Conservation (phyloP, 306 rosid genomes). For the Hippophae rhamnoides region DNA sequence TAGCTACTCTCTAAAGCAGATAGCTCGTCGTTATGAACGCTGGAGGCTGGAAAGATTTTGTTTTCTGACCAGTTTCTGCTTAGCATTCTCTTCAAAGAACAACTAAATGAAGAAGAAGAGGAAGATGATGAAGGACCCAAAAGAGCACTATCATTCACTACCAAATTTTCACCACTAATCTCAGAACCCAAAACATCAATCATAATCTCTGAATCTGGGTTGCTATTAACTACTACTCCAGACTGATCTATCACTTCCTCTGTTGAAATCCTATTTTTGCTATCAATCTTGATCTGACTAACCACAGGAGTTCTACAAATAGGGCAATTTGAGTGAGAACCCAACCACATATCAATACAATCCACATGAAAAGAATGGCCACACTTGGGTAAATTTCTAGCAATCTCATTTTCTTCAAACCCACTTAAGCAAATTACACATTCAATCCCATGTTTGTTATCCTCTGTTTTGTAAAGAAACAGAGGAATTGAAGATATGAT, state of each 20-base stretch:
- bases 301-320: slow-evolving; percentile 60
- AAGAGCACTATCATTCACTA: slow-evolving; percentile 11
- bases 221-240: slow-evolving; percentile 15
- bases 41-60: slow-evolving; percentile 42
- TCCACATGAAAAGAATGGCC: slow-evolving; percentile 71
- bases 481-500: slow-evolving; percentile 50
- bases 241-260: neutral
- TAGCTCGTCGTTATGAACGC: slow-evolving; percentile 16
- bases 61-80: slow-evolving; percentile 27
- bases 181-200: slow-evolving; percentile 31
- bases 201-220: slow-evolving; percentile 3
- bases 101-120: slow-evolving; percentile 35
- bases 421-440: slow-evolving; percentile 74
- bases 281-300: neutral
- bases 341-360: slow-evolving; percentile 89
- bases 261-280: neutral
- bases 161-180: slow-evolving; percentile 7
- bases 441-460: slow-evolving; percentile 24
- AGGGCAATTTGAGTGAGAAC: slow-evolving; percentile 70
- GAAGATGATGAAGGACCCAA: slow-evolving; percentile 24
- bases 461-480: slow-evolving; percentile 34
- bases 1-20: slow-evolving; percentile 11
- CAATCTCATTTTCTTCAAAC: slow-evolving; percentile 58
- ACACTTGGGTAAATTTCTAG: slow-evolving; percentile 59
- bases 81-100: slow-evolving; percentile 64